Base-by-base conservation (phyloP, 345 rosid species). In the Conringia planisiliqua region DNA sequence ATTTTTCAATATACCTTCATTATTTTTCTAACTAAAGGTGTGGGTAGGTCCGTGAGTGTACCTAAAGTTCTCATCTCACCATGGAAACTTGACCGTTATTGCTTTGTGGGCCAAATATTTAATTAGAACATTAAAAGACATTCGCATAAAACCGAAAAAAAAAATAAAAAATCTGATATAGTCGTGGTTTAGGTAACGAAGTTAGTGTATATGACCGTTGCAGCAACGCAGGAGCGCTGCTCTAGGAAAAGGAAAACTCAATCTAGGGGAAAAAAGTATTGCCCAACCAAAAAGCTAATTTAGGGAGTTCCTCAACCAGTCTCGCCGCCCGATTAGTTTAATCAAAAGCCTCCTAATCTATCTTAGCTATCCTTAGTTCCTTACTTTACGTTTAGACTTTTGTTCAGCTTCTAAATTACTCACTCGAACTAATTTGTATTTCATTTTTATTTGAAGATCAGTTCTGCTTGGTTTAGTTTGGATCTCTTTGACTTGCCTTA, bases 191-290 rank as follows among this genome's bases (percentile, higher is more conserved):
- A 35, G 70, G 79, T 62, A 14, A 76, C 30, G 66, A 54, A 54
- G 59, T 51, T 51, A 18, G 62, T 62, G 58, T 43, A 38, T 55
- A 70, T 70, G 80, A 76, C 80, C 80, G 80, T 76, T 76, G 75
- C 51, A 35, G 52, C 69, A 5, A 38, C 6, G 12, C 22, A 61
- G 75, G 79, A 69, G 79, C 71, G 66, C 10, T 42, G 70, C 58
- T 69, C 70, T 14, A 29, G 39, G 22, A 14, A 58, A 67, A 68
- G 10, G 14, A 4, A 48, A 14, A 59, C 62, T 59, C 9, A 61
- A 59, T 18, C 10, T 10, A 14, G 0, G 56, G 20, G 24, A 4
- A 40, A 4, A 32, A 12, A 61, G 1, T 2, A 35, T 35, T 35
- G 39, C 3, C 39, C 39, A 1, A 35, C 29, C 29, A 20, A 48